These are phyloP conservation scores for Fusarium marasasianum DNA, from an alignment of 2,329 filamentous ascomycete genomes.

Conservation along the genomic window DNA sequence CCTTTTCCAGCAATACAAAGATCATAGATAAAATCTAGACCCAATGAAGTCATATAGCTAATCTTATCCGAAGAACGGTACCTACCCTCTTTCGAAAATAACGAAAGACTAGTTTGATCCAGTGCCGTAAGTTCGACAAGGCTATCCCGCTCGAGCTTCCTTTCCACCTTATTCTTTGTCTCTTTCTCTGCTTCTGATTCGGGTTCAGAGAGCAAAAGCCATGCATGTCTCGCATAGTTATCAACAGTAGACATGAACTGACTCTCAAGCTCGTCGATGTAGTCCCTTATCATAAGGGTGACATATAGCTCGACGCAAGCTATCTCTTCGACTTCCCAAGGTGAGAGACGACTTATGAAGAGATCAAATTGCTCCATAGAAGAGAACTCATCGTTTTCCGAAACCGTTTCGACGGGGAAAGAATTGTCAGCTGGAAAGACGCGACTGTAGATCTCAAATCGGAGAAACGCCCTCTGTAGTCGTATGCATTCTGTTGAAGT, in stretches of 20 bases:
- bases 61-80: neutral
- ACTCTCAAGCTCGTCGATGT: neutral
- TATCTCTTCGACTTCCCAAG: neutral
- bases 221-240: neutral
- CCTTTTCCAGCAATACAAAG: neutral
- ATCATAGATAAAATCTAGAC: neutral
- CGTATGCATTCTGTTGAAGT: neutral
- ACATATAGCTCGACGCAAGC: neutral
- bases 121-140: neutral
- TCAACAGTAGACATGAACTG: neutral
- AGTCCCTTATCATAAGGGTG: neutral
- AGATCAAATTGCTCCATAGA: neutral
- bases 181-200: neutral
- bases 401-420: neutral
- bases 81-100: neutral
- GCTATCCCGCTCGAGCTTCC: neutral
- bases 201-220: neutral
- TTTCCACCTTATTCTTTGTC: neutral
- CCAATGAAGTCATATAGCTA: neutral
- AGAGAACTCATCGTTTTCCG: neutral
- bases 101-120: neutral
- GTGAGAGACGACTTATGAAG: neutral
- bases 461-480: neutral
- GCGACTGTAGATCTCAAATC: neutral
- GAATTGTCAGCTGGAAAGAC: neutral